A percentile compares a stretch with the other conserved stretches of the same genome.
Conservation (phyloP, 2,329 filamentous ascomycete genomes). For the Trichophyton equinum region DNA sequence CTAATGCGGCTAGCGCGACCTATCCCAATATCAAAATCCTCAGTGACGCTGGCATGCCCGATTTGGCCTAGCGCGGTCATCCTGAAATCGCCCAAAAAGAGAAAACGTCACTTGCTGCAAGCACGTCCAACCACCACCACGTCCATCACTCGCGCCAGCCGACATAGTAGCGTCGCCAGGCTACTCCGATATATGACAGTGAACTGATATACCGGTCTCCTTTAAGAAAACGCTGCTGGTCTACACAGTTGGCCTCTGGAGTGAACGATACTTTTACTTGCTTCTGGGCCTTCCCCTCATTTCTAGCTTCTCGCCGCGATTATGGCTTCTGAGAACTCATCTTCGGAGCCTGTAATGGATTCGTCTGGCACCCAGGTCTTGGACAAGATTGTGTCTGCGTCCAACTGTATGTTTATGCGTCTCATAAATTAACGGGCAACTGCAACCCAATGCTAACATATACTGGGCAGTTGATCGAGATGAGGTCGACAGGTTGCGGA, state of each 20-base stretch:
- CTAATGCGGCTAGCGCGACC: conserved; percentile 32
- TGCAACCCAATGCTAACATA: background rate
- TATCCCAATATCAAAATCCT: conserved; percentile 31
- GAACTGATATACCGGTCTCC: background rate
- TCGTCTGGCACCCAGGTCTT: conserved; percentile 53
- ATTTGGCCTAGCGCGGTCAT: conserved; percentile 8
- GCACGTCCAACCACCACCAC: background rate
- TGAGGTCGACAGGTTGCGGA: conserved; percentile 87
- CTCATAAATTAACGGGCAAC: background rate
- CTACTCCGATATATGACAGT: background rate
- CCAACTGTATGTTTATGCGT: conserved; percentile 61
- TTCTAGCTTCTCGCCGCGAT: background rate
- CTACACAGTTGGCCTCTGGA: background rate
- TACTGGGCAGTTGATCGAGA: conserved; percentile 70
- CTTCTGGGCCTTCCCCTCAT: background rate
- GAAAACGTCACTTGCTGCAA: background rate
- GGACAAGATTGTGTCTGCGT: conserved; percentile 90
- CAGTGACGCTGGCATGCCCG: conserved; percentile 9
- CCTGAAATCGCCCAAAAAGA: background rate
- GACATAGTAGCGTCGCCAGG: background rate
- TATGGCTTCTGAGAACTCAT: conserved; percentile 27
- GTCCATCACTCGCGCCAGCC: background rate
- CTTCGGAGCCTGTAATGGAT: conserved; percentile 25
- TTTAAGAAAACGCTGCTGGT: too few species aligned
- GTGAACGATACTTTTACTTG: background rate